A percentile compares a stretch with the other conserved stretches of the same genome.
Evolutionary conservation across 805 yeast genomes (phyloP).

Genomic region (Candida odintsovae): DNA sequence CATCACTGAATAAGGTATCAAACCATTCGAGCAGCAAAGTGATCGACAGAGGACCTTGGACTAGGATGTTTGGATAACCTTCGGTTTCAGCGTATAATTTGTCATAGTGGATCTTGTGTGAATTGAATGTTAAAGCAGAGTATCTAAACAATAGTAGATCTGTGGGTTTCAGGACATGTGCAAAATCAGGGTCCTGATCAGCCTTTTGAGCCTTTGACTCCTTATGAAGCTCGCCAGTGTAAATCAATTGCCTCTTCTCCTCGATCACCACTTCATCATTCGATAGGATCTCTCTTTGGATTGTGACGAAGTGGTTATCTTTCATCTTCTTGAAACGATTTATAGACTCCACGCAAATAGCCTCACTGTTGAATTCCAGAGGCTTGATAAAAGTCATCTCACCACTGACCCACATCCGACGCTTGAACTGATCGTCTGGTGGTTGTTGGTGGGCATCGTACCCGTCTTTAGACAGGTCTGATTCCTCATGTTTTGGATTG

Average conservation of each 20-base stretch:
- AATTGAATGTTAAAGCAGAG: conserved; percentile 73
- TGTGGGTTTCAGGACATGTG: conserved; percentile 31
- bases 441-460: conserved; percentile 63
- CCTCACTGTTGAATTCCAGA: conserved; percentile 30
- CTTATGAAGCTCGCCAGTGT: conserved; percentile 38
- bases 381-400: conserved; percentile 37
- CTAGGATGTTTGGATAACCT: conserved; percentile 52
- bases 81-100: conserved; percentile 50
- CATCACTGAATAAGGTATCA: conserved; percentile 12
- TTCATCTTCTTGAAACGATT: conserved; percentile 31
- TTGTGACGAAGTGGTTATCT: conserved; percentile 44
- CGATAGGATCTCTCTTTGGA: conserved; percentile 42
- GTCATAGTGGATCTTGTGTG: conserved; percentile 82
- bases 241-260: conserved; percentile 59
- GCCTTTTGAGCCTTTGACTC: background rate
- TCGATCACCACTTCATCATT: conserved; percentile 25
- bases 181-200: conserved; percentile 12
- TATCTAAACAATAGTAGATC: conserved; percentile 49
- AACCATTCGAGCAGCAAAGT: conserved; percentile 55
- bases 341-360: conserved; percentile 51
- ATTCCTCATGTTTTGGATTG: conserved; percentile 49
- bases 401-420: conserved; percentile 84
- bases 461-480: conserved; percentile 60
- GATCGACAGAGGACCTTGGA: conserved; percentile 79
- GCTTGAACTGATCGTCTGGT: conserved; percentile 28